Evolutionary conservation across 2,329 filamentous ascomycete genomes (phyloP), one percentile per base, ranked within the genome.

Genomic region (Macrophomina tecta): DNA sequence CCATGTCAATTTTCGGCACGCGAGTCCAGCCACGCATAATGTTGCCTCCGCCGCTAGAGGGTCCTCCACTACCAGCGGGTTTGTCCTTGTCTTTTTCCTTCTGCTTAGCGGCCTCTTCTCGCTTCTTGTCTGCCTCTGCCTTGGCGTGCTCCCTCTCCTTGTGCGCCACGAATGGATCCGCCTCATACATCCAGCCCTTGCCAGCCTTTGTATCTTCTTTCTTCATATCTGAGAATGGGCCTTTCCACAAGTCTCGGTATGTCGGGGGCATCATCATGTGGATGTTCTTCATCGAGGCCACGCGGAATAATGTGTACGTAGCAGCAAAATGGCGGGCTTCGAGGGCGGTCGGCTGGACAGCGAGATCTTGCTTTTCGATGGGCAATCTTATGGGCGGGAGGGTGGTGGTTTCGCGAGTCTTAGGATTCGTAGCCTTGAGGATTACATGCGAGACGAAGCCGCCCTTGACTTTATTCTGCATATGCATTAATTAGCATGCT

Each of bases 321-420:
- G 95, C 95, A 8, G 94, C 93, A 71, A 96, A 95, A 82, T 99
- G 94, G 68, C 91, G 90, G 23, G 95, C 94, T 82, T 99, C 95
- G 9, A 98, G 85, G 0, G 93, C 89, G 4, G 91, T 95, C 6
- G 91, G 86, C 75, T 92, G 90, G 64, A 86, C 84, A 30, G 92
- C 90, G 67, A 95, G 83, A 67, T 94, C 87, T 72, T 91, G 91
- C 75, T 95, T 89, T 63, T 87, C 87, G 1, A 87, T 84, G 3
- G 94, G 93, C 34, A 97, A 86, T 75, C 91, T 91, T 81, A 97
- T 93, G 0, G 94, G 89, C 14, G 94, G 91, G 51, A 98, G 84
- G 64, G 84, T 89, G 30, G 86, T 90, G 18, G 88, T 81, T 78
- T 95, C 91, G 71, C 90, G 88, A 0, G 94, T 98, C 81, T 97